Conservation (phyloP, 208 protist genomes). For the Angomonas ambiguus region DNA sequence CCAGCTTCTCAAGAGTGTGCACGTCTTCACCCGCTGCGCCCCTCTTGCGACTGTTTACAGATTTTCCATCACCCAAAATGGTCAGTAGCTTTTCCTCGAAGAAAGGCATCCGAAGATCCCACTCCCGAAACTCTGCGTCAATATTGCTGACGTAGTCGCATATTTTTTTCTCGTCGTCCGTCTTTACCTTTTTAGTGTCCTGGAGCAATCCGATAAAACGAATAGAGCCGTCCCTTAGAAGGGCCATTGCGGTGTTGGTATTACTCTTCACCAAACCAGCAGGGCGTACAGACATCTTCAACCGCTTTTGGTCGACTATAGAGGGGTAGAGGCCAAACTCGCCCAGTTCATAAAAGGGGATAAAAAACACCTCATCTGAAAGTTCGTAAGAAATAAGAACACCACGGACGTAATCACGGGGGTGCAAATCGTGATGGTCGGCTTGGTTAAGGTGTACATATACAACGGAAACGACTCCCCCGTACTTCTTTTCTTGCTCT, state of each 20-base stretch:
- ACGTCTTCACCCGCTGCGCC: conserved; percentile 1
- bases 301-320: conserved; percentile 15
- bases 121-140: conserved; percentile 15
- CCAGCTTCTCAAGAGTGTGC: conserved; percentile 18
- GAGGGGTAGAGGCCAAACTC: conserved; percentile 30
- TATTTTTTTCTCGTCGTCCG: conserved; percentile 16
- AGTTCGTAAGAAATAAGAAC: conserved; percentile 65
- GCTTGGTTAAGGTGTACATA: conserved; percentile 28
- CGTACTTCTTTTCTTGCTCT: conserved; percentile 10
- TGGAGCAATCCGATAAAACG: conserved; percentile 33
- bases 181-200: conserved; percentile 6
- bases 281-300: conserved; percentile 27
- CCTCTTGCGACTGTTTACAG: neutral
- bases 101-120: conserved; percentile 23
- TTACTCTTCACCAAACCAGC: conserved; percentile 38
- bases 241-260: conserved; percentile 40
- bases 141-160: conserved; percentile 38
- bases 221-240: conserved; percentile 48
- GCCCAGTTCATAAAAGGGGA: conserved; percentile 41
- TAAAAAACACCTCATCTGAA: conserved; percentile 39
- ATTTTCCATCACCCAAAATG: conserved; percentile 18
- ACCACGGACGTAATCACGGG: conserved; percentile 43
- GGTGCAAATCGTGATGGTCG: conserved; percentile 27
- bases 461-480: conserved; percentile 52
- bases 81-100: conserved; percentile 32